These are phyloP conservation scores for Aspergillus cavernicola DNA, from an alignment of 495 filamentous ascomycete genomes.

Conservation along the genomic window DNA sequence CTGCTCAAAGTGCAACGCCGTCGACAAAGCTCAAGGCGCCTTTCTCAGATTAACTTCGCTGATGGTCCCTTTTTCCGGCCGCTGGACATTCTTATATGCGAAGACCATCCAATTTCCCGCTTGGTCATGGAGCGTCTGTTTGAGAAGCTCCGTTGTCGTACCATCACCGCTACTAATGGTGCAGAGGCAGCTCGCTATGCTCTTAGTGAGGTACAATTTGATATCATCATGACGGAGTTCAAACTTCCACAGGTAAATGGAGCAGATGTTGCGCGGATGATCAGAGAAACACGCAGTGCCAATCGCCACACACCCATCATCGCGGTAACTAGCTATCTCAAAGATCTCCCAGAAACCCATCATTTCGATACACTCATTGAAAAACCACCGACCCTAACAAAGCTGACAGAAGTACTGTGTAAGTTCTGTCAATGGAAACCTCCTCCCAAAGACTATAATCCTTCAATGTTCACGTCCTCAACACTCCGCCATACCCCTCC, in stretches of 20 bases:
- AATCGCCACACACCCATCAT: constrained; percentile 96
- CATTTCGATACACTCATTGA: constrained; percentile 93
- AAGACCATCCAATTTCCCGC: constrained; percentile 96
- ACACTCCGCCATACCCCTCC: constrained; percentile 58
- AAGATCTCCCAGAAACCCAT: constrained; percentile 89
- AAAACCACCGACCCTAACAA: constrained; percentile 88
- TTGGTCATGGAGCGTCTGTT: constrained; percentile 96
- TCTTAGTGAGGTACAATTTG: constrained; percentile 86
- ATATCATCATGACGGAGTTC: constrained; percentile 98
- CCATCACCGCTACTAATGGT: constrained; percentile 86
- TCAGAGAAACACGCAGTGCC: constrained; percentile 88
- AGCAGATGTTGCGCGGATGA: constrained; percentile 93
- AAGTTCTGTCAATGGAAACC: constrained; percentile 92
- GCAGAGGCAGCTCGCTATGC: constrained; percentile 88
- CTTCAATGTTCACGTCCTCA: constrained; percentile 56
- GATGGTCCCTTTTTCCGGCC: constrained; percentile 86
- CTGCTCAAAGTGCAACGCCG: constrained; percentile 90
- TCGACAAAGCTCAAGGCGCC: constrained; percentile 83
- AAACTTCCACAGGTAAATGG: constrained; percentile 92
- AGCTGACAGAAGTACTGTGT: constrained; percentile 79
- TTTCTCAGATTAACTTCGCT: constrained; percentile 80
- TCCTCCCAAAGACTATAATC: constrained; percentile 50
- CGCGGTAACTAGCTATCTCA: constrained; percentile 94
- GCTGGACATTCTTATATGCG: constrained; percentile 91
- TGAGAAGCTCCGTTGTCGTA: constrained; percentile 91